phyloP scores from a whole-genome alignment of 768 basidiomycete genomes.

The Plicaturopsis crispa region DNA sequence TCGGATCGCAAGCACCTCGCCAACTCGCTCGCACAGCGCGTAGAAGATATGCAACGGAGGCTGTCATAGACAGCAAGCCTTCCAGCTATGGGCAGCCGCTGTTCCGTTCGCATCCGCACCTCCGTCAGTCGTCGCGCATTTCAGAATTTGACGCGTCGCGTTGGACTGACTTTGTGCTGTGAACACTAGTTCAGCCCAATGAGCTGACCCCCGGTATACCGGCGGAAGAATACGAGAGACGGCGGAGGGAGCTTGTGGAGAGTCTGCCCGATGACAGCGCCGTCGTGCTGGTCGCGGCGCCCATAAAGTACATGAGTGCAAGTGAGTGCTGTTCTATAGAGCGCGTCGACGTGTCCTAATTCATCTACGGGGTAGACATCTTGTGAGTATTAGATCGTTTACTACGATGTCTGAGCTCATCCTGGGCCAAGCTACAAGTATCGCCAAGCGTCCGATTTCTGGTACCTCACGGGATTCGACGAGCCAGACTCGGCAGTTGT shows the following conservation, averaged over 20 bases:
- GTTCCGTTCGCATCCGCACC: conserved; percentile 73
- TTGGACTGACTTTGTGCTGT: not conserved
- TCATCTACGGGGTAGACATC: conserved; percentile 39
- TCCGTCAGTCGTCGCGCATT: conserved; percentile 35
- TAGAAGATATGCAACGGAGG: conserved; percentile 27
- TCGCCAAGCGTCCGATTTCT: conserved; percentile 86
- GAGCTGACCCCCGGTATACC: conserved; percentile 84
- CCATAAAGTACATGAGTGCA: conserved; percentile 79
- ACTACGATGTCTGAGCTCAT: conserved; percentile 7
- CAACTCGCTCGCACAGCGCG: too few relatives aligned
- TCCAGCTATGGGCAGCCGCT: conserved; percentile 77
- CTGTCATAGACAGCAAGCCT: conserved; percentile 43
- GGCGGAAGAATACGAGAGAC: conserved; percentile 64
- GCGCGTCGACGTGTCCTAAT: conserved; percentile 2
- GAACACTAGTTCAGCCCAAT: conserved; percentile 38
- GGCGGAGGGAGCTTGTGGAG: conserved; percentile 67
- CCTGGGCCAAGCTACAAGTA: conserved; percentile 74
- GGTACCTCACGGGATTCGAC: conserved; percentile 94
- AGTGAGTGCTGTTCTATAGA: conserved; percentile 39
- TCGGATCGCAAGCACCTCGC: too few relatives aligned
- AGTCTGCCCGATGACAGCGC: conserved; percentile 62
- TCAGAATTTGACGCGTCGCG: not conserved
- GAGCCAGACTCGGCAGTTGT: conserved; percentile 89
- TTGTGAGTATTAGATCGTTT: conserved; percentile 48
- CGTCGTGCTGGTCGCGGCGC: conserved; percentile 72